Conservation (phyloP, 768 basidiomycete species). For the Trametes villosa region DNA sequence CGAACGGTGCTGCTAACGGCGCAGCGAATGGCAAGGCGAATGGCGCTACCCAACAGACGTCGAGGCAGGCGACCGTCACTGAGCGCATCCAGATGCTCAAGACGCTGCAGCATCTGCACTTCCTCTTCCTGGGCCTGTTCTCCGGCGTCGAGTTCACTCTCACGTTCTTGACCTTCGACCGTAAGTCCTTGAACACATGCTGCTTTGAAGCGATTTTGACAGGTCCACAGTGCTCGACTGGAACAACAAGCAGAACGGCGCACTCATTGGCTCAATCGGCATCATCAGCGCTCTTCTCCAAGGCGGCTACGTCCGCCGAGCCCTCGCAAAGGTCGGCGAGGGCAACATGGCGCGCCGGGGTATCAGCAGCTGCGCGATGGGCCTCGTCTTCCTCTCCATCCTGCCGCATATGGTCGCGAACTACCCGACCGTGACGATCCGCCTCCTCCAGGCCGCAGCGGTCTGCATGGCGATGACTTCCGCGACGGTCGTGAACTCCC, state of each 20-base stretch:
- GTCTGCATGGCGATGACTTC: slow-evolving; percentile 91
- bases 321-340: slow-evolving; percentile 75
- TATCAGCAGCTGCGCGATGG: slow-evolving; percentile 70
- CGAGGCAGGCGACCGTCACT: slow-evolving; percentile 35
- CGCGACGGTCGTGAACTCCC: slow-evolving; percentile 92
- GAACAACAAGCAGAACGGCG: slow-evolving; percentile 88
- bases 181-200: slow-evolving; percentile 53
- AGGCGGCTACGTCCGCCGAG: slow-evolving; percentile 91
- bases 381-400: slow-evolving; percentile 70
- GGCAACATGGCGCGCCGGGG: slow-evolving; percentile 84
- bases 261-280: slow-evolving; percentile 85
- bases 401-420: slow-evolving; percentile 61
- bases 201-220: slow-evolving; percentile 5
- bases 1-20: slow-evolving; percentile 32
- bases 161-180: slow-evolving; percentile 90
- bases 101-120: slow-evolving; percentile 70
- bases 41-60: slow-evolving; percentile 17
- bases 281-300: slow-evolving; percentile 89
- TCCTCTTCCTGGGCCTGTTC: slow-evolving; percentile 87
- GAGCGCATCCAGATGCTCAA: slow-evolving; percentile 62
- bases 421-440: slow-evolving; percentile 49
- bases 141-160: slow-evolving; percentile 97
- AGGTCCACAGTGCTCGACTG: slow-evolving; percentile 73
- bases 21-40: slow-evolving; percentile 25
- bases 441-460: slow-evolving; percentile 69